phyloP scores from a whole-genome alignment of 257 asterid genomes.

The Petunia axillaris region DNA sequence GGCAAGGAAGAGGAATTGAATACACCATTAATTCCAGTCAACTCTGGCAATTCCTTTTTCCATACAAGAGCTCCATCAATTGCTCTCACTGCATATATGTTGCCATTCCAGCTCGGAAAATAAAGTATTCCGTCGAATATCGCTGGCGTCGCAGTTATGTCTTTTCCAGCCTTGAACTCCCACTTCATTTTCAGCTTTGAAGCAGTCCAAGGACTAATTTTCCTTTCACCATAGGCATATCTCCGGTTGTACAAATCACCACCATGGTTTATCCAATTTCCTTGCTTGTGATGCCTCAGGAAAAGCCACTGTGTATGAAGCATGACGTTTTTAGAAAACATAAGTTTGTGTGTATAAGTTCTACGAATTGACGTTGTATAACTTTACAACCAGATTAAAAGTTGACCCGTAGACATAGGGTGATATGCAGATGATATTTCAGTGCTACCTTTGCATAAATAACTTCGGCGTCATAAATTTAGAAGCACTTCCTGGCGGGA shows the following conservation, averaged over 20 bases:
- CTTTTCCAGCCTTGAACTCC: slow-evolving; percentile 49
- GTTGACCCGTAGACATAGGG: too few relatives aligned
- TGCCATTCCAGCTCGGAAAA: slow-evolving; percentile 60
- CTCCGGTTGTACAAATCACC: slow-evolving; percentile 52
- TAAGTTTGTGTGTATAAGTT: too few relatives aligned
- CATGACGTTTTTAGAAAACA: too few relatives aligned
- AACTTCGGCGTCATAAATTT: too few relatives aligned
- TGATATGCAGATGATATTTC: too few relatives aligned
- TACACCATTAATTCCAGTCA: slow-evolving; percentile 45
- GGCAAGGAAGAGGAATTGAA: not conserved
- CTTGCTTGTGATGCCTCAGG: not conserved
- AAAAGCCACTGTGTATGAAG: too few relatives aligned
- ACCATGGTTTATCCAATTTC: slow-evolving; percentile 54
- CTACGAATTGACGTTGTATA: too few relatives aligned
- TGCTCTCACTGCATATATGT: slow-evolving; percentile 47
- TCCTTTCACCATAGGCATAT: slow-evolving; percentile 36
- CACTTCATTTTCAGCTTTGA: slow-evolving; percentile 41
- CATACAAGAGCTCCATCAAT: slow-evolving; percentile 49
- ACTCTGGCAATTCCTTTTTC: slow-evolving; percentile 36
- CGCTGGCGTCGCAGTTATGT: slow-evolving; percentile 50
- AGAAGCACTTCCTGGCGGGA: too few relatives aligned
- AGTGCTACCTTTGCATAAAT: too few relatives aligned
- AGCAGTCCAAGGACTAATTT: slow-evolving; percentile 48
- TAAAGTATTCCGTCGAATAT: slow-evolving; percentile 38
- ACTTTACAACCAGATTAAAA: too few relatives aligned